Conservation (phyloP, 176 grass and related monocot genomes). For the Ensete ventricosum region DNA sequence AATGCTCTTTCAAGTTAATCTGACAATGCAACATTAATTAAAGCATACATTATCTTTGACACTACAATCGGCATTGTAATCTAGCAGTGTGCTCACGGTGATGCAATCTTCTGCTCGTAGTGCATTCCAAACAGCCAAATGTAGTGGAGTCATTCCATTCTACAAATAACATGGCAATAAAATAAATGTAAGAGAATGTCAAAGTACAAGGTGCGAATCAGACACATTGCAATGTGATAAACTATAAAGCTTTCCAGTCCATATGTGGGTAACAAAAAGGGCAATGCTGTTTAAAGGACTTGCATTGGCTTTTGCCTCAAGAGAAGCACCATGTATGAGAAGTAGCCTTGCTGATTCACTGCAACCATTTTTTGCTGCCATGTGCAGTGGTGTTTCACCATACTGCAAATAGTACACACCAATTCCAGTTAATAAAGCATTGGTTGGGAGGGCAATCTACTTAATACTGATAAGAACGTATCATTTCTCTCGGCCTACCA, state of each 20-base stretch:
- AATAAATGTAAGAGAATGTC: not conserved
- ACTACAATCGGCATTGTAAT: constrained; percentile 68
- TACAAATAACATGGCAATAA: constrained; percentile 29
- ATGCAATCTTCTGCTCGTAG: constrained; percentile 52
- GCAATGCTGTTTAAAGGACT: not conserved
- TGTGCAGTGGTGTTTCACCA: constrained; percentile 92
- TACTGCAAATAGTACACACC: constrained; percentile 43
- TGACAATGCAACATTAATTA: not conserved
- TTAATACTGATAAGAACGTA: not conserved
- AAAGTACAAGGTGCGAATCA: not conserved
- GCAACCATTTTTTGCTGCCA: constrained; percentile 85
- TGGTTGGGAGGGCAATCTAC: constrained; percentile 1
- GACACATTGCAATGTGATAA: not conserved
- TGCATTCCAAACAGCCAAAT: constrained; percentile 96
- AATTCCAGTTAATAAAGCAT: constrained; percentile 18
- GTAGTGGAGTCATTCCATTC: constrained; percentile 96
- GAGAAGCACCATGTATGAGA: constrained; percentile 55
- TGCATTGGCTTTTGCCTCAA: constrained; percentile 86
- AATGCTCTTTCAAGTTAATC: constrained; percentile 13
- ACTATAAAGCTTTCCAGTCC: constrained; percentile 14
- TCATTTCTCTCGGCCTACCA: constrained; percentile 32
- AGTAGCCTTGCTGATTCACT: constrained; percentile 66
- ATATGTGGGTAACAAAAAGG: not conserved
- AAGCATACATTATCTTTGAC: constrained; percentile 78
- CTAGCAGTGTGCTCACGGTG: constrained; percentile 54